These are phyloP conservation scores for Schizosaccharomyces japonicus DNA, from an alignment of 805 yeast genomes.

Conservation along the genomic window DNA sequence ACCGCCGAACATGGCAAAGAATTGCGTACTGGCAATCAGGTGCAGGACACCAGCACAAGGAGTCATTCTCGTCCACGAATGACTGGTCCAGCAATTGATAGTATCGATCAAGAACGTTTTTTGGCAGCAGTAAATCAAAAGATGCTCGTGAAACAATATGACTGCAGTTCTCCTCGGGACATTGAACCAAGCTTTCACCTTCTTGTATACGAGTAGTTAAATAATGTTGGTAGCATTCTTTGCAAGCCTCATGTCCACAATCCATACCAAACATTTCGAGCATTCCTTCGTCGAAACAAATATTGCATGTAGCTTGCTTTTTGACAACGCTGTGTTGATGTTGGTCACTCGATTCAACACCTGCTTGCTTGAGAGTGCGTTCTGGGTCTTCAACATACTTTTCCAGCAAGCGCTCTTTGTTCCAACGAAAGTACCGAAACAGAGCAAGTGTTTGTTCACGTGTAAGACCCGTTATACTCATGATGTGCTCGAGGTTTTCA, in stretches of 20 bases:
- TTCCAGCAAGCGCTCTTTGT: conserved; percentile 32
- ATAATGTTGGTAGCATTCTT: conserved; percentile 42
- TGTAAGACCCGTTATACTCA: conserved; percentile 19
- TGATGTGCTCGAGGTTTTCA: conserved; percentile 17
- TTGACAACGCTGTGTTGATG: conserved; percentile 12
- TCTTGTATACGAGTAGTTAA: conserved; percentile 21
- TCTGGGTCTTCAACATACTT: conserved; percentile 25
- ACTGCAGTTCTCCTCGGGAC: conserved; percentile 29
- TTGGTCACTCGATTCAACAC: conserved; percentile 12
- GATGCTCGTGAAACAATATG: not conserved
- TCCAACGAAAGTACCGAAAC: conserved; percentile 32
- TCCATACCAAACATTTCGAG: conserved; percentile 25
- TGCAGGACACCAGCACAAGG: conserved; percentile 58
- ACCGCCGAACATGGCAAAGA: conserved; percentile 17
- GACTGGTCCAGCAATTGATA: conserved; percentile 15
- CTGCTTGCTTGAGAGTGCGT: conserved; percentile 17
- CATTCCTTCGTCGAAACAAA: conserved; percentile 44
- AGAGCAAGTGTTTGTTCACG: conserved; percentile 22
- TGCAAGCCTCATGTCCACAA: conserved; percentile 55
- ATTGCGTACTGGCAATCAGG: conserved; percentile 50
- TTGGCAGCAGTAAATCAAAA: not conserved
- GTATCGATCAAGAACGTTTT: conserved; percentile 7
- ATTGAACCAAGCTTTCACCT: conserved; percentile 20
- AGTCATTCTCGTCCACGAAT: conserved; percentile 29
- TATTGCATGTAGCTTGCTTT: conserved; percentile 26